phyloP scores from a whole-genome alignment of 768 basidiomycete species.

The Gyrodon lividus region DNA sequence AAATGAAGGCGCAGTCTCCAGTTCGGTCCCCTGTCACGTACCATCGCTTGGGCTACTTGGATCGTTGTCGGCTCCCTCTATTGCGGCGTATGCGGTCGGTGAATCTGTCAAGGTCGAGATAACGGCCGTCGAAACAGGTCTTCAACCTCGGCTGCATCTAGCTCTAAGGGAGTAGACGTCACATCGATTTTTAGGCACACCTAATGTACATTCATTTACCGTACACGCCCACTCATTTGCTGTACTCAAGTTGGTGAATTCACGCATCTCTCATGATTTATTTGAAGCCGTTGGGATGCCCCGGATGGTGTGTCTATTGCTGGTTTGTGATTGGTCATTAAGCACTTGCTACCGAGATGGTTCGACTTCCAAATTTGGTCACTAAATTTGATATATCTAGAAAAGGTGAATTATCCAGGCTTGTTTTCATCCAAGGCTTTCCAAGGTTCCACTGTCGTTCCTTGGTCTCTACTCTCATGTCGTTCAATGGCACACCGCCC shows the following conservation, averaged over 20 bases:
- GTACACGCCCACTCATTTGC: neutral
- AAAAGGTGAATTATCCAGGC: slow-evolving; percentile 5
- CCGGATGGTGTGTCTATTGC: neutral
- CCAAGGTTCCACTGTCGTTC: too few relatives aligned
- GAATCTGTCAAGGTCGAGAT: slow-evolving; percentile 27
- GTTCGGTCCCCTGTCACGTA: slow-evolving; percentile 21
- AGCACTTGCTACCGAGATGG: slow-evolving; percentile 1
- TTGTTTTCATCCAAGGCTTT: neutral
- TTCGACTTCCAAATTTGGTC: slow-evolving; percentile 6
- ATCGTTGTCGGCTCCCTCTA: slow-evolving; percentile 9
- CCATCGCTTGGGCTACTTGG: slow-evolving; percentile 26
- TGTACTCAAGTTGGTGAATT: neutral
- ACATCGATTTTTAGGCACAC: neutral
- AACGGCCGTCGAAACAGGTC: slow-evolving; percentile 28
- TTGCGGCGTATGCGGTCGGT: slow-evolving; percentile 21
- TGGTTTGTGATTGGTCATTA: slow-evolving; percentile 7
- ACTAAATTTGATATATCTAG: neutral
- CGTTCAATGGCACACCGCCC: slow-evolving; percentile 22
- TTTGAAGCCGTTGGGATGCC: slow-evolving; percentile 6
- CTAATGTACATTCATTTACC: neutral
- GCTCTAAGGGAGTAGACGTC: slow-evolving; percentile 7
- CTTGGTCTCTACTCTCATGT: slow-evolving; percentile 20
- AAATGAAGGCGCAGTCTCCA: slow-evolving; percentile 11
- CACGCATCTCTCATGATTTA: neutral
- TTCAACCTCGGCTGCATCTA: slow-evolving; percentile 26